Evolutionary conservation across 139 green algal genomes (phyloP).

Genomic region (Coelastrella sp.): DNA sequence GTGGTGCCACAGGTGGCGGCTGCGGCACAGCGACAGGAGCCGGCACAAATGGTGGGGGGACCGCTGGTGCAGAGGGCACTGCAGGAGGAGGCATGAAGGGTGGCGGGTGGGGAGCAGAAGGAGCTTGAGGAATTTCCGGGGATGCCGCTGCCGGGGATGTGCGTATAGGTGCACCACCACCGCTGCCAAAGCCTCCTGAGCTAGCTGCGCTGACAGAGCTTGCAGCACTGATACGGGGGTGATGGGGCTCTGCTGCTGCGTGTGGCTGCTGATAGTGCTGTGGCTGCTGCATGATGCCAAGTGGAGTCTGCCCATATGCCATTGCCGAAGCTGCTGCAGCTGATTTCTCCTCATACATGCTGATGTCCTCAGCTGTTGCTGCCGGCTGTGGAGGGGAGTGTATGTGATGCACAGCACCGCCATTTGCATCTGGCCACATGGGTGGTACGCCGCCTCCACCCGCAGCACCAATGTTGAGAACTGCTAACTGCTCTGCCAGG

Average conservation of each 20-base stretch:
- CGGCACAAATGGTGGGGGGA: neutral
- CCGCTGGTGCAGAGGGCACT: constrained; percentile 5
- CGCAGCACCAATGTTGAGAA: neutral
- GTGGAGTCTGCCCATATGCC: neutral
- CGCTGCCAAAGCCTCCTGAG: neutral
- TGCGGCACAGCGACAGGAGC: constrained; percentile 17
- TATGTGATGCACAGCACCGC: constrained; percentile 2
- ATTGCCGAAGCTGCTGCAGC: neutral
- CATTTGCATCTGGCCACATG: constrained; percentile 21
- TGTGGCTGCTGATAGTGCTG: neutral
- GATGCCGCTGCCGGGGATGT: neutral
- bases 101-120: neutral
- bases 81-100: neutral
- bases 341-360: neutral
- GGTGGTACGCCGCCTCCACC: neutral
- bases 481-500: constrained; percentile 39
- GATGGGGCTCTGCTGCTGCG: neutral
- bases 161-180: neutral
- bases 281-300: neutral
- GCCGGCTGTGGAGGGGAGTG: neutral
- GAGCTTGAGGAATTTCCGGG: neutral
- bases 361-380: neutral
- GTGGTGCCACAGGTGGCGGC: neutral
- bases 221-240: neutral
- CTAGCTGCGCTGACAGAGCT: neutral